phyloP scores from a whole-genome alignment of 106 monocot genomes.

The Dioscorea dumetorum region DNA sequence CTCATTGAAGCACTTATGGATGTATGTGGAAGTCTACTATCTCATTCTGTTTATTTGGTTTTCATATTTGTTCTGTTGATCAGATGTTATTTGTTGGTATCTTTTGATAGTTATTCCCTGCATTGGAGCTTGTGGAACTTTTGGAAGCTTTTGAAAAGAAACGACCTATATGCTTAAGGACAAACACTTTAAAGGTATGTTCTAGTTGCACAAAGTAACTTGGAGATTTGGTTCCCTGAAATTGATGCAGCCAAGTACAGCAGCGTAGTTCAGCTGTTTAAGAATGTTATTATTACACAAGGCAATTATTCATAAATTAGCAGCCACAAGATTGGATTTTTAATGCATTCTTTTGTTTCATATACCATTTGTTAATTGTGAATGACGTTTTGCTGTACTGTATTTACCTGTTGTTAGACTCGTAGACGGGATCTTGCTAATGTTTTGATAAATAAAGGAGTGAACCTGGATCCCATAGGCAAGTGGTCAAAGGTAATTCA shows the following conservation, averaged over 20 bases:
- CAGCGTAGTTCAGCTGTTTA: no score
- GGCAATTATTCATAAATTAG: no score
- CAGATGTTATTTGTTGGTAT: neutral
- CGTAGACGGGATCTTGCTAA: slow-evolving; percentile 83
- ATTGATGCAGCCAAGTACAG: no score
- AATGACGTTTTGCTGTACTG: neutral
- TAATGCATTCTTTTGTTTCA: neutral
- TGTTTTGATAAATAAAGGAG: slow-evolving; percentile 82
- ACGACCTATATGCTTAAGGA: slow-evolving; percentile 69
- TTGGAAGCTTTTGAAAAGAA: slow-evolving; percentile 82
- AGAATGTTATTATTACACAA: no score
- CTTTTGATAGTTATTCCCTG: slow-evolving; percentile 65
- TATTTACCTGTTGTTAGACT: slow-evolving; percentile 38
- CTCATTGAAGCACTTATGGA: slow-evolving; percentile 70
- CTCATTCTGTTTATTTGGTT: neutral
- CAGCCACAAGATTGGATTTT: no score
- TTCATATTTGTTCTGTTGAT: neutral
- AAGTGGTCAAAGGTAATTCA: slow-evolving; percentile 92
- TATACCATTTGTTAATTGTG: neutral
- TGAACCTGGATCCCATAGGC: slow-evolving; percentile 79
- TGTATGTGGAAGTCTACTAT: slow-evolving; percentile 22
- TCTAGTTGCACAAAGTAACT: no score
- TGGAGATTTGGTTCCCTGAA: no score
- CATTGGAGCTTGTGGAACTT: slow-evolving; percentile 74
- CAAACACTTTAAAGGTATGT: slow-evolving; percentile 89